These are phyloP conservation scores for Leucocoprinus birnbaumii DNA, from an alignment of 768 basidiomycete genomes.

Conservation along the genomic window DNA sequence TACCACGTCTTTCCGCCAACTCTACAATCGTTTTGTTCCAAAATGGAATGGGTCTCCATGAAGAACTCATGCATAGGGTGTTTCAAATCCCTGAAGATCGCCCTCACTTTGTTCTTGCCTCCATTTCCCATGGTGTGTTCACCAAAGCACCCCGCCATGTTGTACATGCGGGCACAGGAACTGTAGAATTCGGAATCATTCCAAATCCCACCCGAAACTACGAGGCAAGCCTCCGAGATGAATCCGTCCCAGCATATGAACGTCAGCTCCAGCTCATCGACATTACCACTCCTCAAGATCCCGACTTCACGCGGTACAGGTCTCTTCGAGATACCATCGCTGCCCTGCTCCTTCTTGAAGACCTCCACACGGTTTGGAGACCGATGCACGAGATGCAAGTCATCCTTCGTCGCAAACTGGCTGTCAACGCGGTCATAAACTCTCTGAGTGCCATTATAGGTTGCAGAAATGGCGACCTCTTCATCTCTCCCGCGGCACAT, in stretches of 20 bases:
- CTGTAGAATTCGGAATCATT: constrained; percentile 75
- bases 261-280: constrained; percentile 49
- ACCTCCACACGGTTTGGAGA: constrained; percentile 60
- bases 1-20: constrained; percentile 56
- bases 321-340: constrained; percentile 69
- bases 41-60: constrained; percentile 93
- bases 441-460: constrained; percentile 81
- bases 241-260: constrained; percentile 27
- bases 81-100: constrained; percentile 73
- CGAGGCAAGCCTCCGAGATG: constrained; percentile 48
- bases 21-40: constrained; percentile 92
- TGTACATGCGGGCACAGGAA: constrained; percentile 69
- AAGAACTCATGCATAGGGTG: constrained; percentile 59
- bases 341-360: constrained; percentile 51
- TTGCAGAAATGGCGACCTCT: constrained; percentile 77
- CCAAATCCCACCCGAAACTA: constrained; percentile 69
- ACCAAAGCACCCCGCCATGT: constrained; percentile 47
- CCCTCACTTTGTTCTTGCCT: constrained; percentile 83
- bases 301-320: constrained; percentile 42
- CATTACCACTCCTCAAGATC: constrained; percentile 41
- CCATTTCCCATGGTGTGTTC: constrained; percentile 80
- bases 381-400: constrained; percentile 66
- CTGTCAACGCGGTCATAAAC: constrained; percentile 79
- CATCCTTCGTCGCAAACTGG: constrained; percentile 75
- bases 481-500: constrained; percentile 39